Evolutionary conservation across 306 rosid species (phyloP).

Genomic region (Quercus robur): DNA sequence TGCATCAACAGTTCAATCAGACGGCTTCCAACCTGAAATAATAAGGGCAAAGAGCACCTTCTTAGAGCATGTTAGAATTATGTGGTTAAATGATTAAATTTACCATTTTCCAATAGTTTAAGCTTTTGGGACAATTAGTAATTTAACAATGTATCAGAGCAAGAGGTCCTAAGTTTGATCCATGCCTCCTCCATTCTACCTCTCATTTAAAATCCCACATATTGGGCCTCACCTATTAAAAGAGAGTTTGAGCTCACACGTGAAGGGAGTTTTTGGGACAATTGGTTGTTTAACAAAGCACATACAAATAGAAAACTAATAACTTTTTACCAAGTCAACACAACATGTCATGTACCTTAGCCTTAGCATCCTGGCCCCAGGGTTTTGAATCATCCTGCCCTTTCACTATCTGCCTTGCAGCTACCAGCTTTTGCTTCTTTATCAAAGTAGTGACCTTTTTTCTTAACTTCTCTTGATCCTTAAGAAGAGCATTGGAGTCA

Average conservation of each 20-base stretch:
- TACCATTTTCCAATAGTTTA: no score
- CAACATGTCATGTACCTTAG: conserved; percentile 52
- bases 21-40: conserved; percentile 82
- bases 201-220: no score
- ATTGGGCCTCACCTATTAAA: no score
- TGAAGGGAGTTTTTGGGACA: no score
- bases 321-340: conserved; percentile 12
- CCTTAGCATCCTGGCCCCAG: conserved; percentile 66
- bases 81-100: no score
- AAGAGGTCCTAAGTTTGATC: no score
- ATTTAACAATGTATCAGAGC: no score
- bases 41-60: neutral
- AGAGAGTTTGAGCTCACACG: no score
- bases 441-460: conserved; percentile 73
- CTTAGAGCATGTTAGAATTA: neutral
- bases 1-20: conserved; percentile 73
- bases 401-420: conserved; percentile 53
- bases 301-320: conserved; percentile 13
- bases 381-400: conserved; percentile 49
- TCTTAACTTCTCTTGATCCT: conserved; percentile 64
- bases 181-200: no score
- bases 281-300: neutral
- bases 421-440: conserved; percentile 65
- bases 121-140: no score
- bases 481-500: conserved; percentile 23